Base-by-base conservation (phyloP, 78 protist species). In the Emiliania huxleyi region DNA sequence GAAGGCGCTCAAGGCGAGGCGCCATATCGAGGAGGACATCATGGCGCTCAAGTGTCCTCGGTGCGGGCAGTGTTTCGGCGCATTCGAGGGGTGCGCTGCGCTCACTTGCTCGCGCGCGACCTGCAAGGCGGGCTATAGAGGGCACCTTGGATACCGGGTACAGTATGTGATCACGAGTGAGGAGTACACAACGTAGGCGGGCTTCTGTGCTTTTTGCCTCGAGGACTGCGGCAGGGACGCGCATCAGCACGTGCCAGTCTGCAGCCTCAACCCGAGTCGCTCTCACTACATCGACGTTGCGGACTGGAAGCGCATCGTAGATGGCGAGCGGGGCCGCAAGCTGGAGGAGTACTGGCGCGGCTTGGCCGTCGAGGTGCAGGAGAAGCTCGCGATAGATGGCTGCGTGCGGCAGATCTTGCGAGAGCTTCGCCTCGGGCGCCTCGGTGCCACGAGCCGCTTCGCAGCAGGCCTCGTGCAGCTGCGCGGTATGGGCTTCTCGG, bases 191-290 rank as follows among this genome's bases (percentile, higher is more conserved):
- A n/a, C n/a, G n/a, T n/a, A 15, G 29, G 62, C 62, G 29, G 15
- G 15, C 62, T 91, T 91, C 77, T 91, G 93, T 77, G 93, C 89
- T 69, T 46, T 75, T 44, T 91, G 93, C 69, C 89, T 91, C 38
- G 77, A 33, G 6, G 93, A 91, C 87, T 77, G 93, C 89, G 93
- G 93, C 75, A 25, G 11, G 40, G 89, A 91, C 38, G 93, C 93
- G 26, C 93, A 91, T 77, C 88, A 77, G 69, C 89, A 77, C 93
- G 93, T 77, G n/a, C 33, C 6, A 6, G 19, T 2, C 49, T 40
- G 88, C 88, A 3, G 46, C 52, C 52, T 81, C 62, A 83, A 83
- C 56, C 89, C 89, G 21, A 83, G 25, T 29, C 49, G 25, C 35
- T 26, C 23, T 6, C 56, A 83, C 37, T 83, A 83, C 89, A 56